Percentiles rank a stretch among this genome's conserved stretches.
Evolutionary conservation across 306 rosid genomes (phyloP).

Genomic region (Hippophae gyantsensis): DNA sequence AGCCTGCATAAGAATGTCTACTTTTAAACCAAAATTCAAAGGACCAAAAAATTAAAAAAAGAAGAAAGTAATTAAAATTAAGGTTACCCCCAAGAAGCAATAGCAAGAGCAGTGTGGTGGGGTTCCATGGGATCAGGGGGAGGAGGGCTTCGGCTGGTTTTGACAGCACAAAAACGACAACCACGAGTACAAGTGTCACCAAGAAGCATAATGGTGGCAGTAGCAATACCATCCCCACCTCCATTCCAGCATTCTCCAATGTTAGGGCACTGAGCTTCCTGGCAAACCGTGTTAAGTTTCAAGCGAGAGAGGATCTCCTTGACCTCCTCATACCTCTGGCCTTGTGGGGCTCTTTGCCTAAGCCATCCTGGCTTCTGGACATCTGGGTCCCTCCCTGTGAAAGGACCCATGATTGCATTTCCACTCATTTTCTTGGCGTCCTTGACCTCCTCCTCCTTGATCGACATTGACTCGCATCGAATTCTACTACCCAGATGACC

Average conservation of each 20-base stretch:
- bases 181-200: slow-evolving; percentile 99
- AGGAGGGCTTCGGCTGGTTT: slow-evolving; percentile 83
- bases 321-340: slow-evolving; percentile 46
- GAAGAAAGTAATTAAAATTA: background rate
- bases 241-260: slow-evolving; percentile 99
- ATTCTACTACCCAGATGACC: too few relatives aligned
- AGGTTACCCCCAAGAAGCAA: slow-evolving; percentile 85
- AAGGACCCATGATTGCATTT: slow-evolving; percentile 40
- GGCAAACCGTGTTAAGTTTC: slow-evolving; percentile 85
- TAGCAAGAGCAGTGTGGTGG: slow-evolving; percentile 64
- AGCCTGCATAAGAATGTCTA: too few relatives aligned
- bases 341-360: slow-evolving; percentile 83
- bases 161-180: slow-evolving; percentile 91
- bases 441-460: too few relatives aligned
- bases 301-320: slow-evolving; percentile 54
- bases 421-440: slow-evolving; percentile 20
- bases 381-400: slow-evolving; percentile 73
- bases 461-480: too few relatives aligned
- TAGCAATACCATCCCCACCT: slow-evolving; percentile 85
- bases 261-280: slow-evolving; percentile 96
- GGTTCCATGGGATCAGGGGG: slow-evolving; percentile 98
- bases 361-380: slow-evolving; percentile 77
- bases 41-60: background rate
- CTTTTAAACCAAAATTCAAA: too few relatives aligned
- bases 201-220: slow-evolving; percentile 93